These are phyloP conservation scores for Ogataea nonfermentans DNA, from an alignment of 805 yeast species.

Conservation along the genomic window DNA sequence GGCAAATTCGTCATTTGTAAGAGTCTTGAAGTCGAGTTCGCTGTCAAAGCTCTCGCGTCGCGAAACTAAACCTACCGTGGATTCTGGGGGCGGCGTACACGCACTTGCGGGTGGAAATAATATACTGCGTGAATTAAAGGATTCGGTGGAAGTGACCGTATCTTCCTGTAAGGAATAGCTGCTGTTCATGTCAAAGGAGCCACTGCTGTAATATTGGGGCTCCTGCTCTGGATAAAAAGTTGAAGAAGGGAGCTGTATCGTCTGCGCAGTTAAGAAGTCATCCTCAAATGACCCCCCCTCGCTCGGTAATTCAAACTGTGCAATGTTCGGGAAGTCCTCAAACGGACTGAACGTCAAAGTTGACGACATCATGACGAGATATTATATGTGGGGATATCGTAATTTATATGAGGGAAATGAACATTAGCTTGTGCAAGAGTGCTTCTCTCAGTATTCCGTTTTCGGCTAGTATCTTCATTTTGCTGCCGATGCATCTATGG, in stretches of 20 bases:
- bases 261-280: conserved; percentile 8
- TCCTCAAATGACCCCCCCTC: conserved; percentile 15
- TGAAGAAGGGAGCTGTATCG: conserved; percentile 2
- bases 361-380: conserved; percentile 9
- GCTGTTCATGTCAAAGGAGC: conserved; percentile 12
- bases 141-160: conserved; percentile 8
- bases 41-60: conserved; percentile 25
- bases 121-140: conserved; percentile 8
- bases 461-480: conserved; percentile 12
- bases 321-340: conserved; percentile 13
- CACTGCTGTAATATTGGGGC: conserved; percentile 9
- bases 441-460: conserved; percentile 7
- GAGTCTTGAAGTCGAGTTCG: conserved; percentile 21
- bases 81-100: conserved; percentile 30
- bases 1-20: conserved; percentile 7
- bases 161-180: conserved; percentile 20
- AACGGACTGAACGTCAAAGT: conserved; percentile 16
- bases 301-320: conserved; percentile 9
- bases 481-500: conserved; percentile 4
- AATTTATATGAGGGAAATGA: conserved; percentile 1
- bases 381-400: not conserved
- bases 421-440: not conserved
- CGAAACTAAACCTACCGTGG: conserved; percentile 12
- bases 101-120: conserved; percentile 34
- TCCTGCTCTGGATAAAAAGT: conserved; percentile 10